phyloP scores from a whole-genome alignment of 2,329 filamentous ascomycete genomes.

The Phialocephala subalpina region DNA sequence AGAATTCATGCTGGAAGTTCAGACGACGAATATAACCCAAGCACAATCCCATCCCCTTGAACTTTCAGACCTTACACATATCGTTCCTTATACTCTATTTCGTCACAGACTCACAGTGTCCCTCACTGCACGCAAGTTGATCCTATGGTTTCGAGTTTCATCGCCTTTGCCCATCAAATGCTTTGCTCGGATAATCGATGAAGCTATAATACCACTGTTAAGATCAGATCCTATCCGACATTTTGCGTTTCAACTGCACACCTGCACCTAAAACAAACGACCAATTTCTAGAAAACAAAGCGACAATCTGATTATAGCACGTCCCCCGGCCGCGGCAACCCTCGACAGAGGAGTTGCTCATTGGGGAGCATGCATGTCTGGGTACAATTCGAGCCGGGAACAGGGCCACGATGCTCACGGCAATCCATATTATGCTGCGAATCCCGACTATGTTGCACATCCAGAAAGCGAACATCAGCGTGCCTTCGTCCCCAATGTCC shows the following conservation, averaged over 20 bases:
- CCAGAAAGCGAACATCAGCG: conserved; percentile 71
- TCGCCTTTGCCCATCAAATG: conserved; percentile 37
- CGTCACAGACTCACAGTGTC: conserved; percentile 32
- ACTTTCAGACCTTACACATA: conserved; percentile 26
- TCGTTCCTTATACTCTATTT: conserved; percentile 28
- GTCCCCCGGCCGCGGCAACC: conserved; percentile 12
- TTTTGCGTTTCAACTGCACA: conserved; percentile 13
- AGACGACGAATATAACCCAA: conserved; percentile 46
- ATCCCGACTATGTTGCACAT: conserved; percentile 78
- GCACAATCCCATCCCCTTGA: conserved; percentile 36
- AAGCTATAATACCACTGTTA: conserved; percentile 16
- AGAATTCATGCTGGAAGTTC: conserved; percentile 38
- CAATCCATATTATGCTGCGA: conserved; percentile 37
- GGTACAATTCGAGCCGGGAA: conserved; percentile 70
- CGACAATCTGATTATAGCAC: conserved; percentile 16
- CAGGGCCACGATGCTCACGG: conserved; percentile 53
- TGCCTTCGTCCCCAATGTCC: conserved; percentile 61
- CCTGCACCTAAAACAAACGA: conserved; percentile 9
- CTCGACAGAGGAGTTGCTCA: conserved; percentile 62
- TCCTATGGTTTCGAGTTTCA: conserved; percentile 39
- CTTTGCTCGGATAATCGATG: conserved; percentile 38
- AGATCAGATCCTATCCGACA: conserved; percentile 11
- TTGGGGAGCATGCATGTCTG: conserved; percentile 64
- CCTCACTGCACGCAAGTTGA: conserved; percentile 38
- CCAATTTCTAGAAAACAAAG: conserved; percentile 43